A percentile compares a stretch with the other conserved stretches of the same genome.
Conservation (phyloP, 1,139 yeast species). For the Candida freyschussii region DNA sequence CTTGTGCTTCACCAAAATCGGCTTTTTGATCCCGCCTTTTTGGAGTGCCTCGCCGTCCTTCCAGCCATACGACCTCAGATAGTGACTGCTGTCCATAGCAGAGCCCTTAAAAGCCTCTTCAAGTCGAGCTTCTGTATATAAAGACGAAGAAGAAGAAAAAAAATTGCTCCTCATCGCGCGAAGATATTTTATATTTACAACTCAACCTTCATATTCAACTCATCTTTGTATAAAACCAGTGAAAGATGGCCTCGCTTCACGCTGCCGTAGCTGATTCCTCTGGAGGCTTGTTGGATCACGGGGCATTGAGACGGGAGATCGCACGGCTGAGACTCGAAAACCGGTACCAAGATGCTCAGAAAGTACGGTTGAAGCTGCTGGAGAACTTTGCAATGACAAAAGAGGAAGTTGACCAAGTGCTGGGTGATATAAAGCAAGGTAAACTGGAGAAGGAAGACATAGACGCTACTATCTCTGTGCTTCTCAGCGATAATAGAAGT, state of each 20-base stretch:
- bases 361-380: no score
- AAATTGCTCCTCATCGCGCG: constrained; percentile 4
- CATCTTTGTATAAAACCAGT: no score
- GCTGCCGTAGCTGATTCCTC: constrained; percentile 2
- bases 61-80: constrained; percentile 85
- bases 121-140: not conserved
- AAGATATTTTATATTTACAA: no score
- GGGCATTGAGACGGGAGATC: constrained; percentile 2
- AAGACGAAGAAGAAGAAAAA: constrained; percentile 1
- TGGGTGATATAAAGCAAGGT: no score
- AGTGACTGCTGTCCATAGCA: constrained; percentile 68
- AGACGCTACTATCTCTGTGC: not conserved
- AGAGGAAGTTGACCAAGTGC: constrained; percentile 4
- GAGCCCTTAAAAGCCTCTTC: not conserved
- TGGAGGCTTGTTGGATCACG: not conserved
- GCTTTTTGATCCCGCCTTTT: constrained; percentile 76
- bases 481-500: not conserved
- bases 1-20: constrained; percentile 85
- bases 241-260: constrained; percentile 10
- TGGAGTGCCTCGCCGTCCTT: constrained; percentile 80
- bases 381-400: constrained; percentile 6
- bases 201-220: no score
- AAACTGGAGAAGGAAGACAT: not conserved
- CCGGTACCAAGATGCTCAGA: no score
- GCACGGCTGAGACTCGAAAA: constrained; percentile 3